These are phyloP conservation scores for Sambucus nigra DNA, from an alignment of 129 eudicot genomes.

Conservation along the genomic window DNA sequence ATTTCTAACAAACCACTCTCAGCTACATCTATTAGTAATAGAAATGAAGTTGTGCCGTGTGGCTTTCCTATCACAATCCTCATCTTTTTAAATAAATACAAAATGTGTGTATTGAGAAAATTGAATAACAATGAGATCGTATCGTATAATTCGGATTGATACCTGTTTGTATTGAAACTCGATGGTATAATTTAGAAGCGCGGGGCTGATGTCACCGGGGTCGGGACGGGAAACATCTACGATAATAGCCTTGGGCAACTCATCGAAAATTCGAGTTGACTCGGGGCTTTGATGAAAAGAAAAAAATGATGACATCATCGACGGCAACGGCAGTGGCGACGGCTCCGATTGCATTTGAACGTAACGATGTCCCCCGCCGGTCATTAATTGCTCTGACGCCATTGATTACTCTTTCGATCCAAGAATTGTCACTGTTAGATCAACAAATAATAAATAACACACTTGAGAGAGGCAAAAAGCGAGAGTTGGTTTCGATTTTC, in stretches of 20 bases:
- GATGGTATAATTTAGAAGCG: conserved; percentile 59
- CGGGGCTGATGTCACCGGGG: conserved; percentile 83
- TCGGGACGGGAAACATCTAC: conserved; percentile 80
- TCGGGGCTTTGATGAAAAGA: conserved; percentile 50
- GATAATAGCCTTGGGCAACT: conserved; percentile 73
- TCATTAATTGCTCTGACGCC: conserved; percentile 63
- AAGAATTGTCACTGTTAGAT: background rate
- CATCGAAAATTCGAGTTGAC: conserved; percentile 72
- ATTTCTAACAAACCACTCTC: background rate
- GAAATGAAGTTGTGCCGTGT: too few species aligned
- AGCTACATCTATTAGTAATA: background rate
- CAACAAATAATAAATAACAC: background rate
- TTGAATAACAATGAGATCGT: conserved; percentile 1
- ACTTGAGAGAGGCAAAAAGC: background rate
- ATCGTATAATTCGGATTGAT: background rate
- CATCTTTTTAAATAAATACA: background rate
- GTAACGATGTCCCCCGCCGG: conserved; percentile 52
- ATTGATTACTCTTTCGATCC: conserved; percentile 15
- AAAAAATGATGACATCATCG: conserved; percentile 42
- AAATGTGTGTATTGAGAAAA: background rate
- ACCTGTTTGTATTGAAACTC: conserved; percentile 92
- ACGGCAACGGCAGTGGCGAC: conserved; percentile 10
- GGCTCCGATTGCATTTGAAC: conserved; percentile 71
- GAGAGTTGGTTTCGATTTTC: background rate
- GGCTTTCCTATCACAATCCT: background rate